Base-by-base conservation (phyloP, 1,284 basidiomycete species). In the Psilocybe mexicana region DNA sequence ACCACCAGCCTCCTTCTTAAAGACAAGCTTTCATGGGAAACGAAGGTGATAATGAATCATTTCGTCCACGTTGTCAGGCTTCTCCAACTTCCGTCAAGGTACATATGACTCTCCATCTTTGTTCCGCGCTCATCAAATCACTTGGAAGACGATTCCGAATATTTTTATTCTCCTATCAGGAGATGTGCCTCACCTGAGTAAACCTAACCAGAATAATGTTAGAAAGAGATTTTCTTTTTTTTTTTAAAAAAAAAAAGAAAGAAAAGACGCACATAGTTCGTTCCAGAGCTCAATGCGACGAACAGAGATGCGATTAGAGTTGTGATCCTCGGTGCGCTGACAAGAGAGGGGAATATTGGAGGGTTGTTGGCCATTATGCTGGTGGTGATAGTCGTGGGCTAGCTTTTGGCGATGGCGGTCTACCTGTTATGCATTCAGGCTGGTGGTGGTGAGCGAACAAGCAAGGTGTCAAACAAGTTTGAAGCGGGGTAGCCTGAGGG, bases 231-330 rank as follows among this genome's bases (percentile, higher is more conserved):
- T 18, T 18, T 18, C 18, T 18, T 25, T 36, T 36, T 14, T n/a
- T 8, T 36, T 10, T n/a, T n/a, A 50, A 33, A 33, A 33, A 33
- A 33, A 46, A n/a, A 45, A 10, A 26, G 28, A 26, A 3, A 40
- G 43, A 30, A 30, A 38, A 43, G 4, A 44, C 75, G 52, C 70
- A 90, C 88, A 79, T 90, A 90, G 65, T 88, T 88, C 6, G 88
- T 88, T 28, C 88, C 88, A 26, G 87, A 86, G 59, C 81, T 73
- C 47, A 88, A 66, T 0, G 85, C 77, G 1, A 86, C 85, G 23
- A 87, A 63, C 46, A 87, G 63, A 14, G 83, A 83, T n/a, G 79
- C 75, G 23, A 82, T 26, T 12, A 88, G 76, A 8, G 79, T 79
- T 14, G 76, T 73, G 18, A 83, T 66, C 23, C 82, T 72, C 25